A percentile compares a stretch with the other conserved stretches of the same genome.
phyloP scores from a whole-genome alignment of 129 eudicot genomes.

The Flaveria robusta region DNA sequence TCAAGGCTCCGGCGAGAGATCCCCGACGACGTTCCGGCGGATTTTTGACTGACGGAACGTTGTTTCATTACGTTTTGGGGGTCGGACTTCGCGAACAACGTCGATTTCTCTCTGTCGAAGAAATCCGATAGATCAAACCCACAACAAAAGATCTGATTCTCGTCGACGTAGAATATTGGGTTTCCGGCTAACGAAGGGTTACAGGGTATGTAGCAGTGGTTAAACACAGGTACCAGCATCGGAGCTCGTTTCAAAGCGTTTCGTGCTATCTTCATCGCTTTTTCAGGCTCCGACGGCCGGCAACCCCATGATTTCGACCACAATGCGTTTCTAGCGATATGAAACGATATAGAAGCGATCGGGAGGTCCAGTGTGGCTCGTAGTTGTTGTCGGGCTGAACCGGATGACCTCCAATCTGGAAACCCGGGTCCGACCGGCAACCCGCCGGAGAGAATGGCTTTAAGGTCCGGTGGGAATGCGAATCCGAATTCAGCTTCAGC shows the following conservation, averaged over 20 bases:
- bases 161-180: conserved; percentile 88
- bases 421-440: conserved; percentile 88
- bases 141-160: conserved; percentile 78
- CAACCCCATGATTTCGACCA: conserved; percentile 97
- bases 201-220: conserved; percentile 85
- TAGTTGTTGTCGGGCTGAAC: conserved; percentile 60
- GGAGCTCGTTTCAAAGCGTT: conserved; percentile 77
- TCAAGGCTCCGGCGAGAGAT: conserved; percentile 60
- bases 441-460: conserved; percentile 75
- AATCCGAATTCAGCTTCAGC: conserved; percentile 97
- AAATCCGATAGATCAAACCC: conserved; percentile 82
- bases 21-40: conserved; percentile 35
- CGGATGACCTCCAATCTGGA: conserved; percentile 89
- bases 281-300: conserved; percentile 79
- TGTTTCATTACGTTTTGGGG: conserved; percentile 40
- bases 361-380: conserved; percentile 74
- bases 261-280: conserved; percentile 75
- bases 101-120: conserved; percentile 59
- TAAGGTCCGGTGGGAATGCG: conserved; percentile 85
- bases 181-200: conserved; percentile 87
- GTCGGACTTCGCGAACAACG: conserved; percentile 42
- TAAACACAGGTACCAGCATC: conserved; percentile 73
- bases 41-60: conserved; percentile 36
- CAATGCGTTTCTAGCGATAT: conserved; percentile 61
- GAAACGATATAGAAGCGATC: conserved; percentile 80